Base-by-base conservation (phyloP, 2,329 filamentous ascomycete genomes). In the Phyllosticta citrichinensis region DNA sequence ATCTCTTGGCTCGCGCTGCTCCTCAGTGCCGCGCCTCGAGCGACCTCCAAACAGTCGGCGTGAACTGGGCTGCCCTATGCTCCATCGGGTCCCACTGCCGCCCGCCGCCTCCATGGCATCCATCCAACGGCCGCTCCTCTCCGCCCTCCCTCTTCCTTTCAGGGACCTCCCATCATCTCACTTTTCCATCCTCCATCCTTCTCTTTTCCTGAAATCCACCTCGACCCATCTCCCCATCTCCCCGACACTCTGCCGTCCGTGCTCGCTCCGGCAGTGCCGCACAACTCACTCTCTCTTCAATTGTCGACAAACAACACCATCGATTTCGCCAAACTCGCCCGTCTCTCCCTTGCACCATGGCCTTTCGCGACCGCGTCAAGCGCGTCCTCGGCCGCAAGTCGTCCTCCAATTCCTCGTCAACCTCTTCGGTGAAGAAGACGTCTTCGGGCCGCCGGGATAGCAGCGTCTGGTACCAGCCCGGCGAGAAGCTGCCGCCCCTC, bases 401-500 rank as follows among this genome's bases (percentile, higher is more conserved):
- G 14, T 66, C 68, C 47, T 65, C 62, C 63, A 69, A 67, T 33
- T 67, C 67, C 20, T 55, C 61, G 3, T 63, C 61, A 53, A 67
- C 66, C 51, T 65, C 63, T 35, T 64, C 62, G 35, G 63, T 68
- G 27, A 73, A 74, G 52, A 64, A 67, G 62, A 63, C 65, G 58
- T 66, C 69, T 12, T 69, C 72, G 62, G 74, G 69, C 64, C 69
- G 72, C 62, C 74, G 70, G 64, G 69, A 72, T 63, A 74, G 70
- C 65, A 74, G 71, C 66, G 76, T 77, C 62, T 74, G 78, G 65
- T 80, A 80, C 70, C 75, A 77, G 67, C 78, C 78, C 6, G 78
- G 77, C 67, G 78, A 81, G 70, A 74, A 77, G 62, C 79, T 81
- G 76, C 78, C 78, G 4, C 74, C 75, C 22, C 69, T 77, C 19